Evolutionary conservation across 768 basidiomycete genomes (phyloP), one percentile per base, ranked within the genome.

Genomic region (Cyclocybe cylindracea): DNA sequence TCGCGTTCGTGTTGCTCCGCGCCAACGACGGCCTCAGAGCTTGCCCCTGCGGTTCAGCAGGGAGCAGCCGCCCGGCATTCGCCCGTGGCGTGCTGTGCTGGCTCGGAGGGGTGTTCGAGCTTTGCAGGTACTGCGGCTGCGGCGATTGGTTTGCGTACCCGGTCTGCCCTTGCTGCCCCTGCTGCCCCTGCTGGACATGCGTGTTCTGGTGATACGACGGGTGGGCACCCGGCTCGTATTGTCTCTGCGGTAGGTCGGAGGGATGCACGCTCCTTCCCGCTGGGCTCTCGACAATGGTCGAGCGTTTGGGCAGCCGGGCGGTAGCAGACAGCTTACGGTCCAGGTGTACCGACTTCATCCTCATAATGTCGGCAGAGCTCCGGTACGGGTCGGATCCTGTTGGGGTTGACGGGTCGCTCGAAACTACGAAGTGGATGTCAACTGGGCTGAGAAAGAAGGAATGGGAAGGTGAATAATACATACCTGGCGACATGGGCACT

Each of bases 241-340:
- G 60, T n/a, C 57, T 59, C 38, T 61, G 61, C 4, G 60, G 61
- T 29, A 78, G 58, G 49, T 91, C 86, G 0, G 84, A 83, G 13
- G 88, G 80, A 61, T 91, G 87, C 5, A 89, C 94, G 52, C 84
- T 86, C 66, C 87, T 84, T 38, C 94, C 95, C 9, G 92, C 80
- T 38, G 97, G 97, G 61, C 91, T 93, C 69, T 99, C 96, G 44
- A 99, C 87, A 38, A 99, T 86, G 7, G 92, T 98, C 19, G 96
- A 97, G 35, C 94, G 87, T 69, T 92, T 94, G 5, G 96, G 93
- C 50, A 96, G 65, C 41, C 89, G 84, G 24, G 97, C 93, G 2
- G 93, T 96, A 44, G 95, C 91, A 31, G 94, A 97, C 38, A 96
- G 76, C 66, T 98, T 98, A 48, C 97, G 89, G 70, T 98, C 94